phyloP scores from a whole-genome alignment of 1,284 basidiomycete species.

The Lentinula novae-zelandiae region DNA sequence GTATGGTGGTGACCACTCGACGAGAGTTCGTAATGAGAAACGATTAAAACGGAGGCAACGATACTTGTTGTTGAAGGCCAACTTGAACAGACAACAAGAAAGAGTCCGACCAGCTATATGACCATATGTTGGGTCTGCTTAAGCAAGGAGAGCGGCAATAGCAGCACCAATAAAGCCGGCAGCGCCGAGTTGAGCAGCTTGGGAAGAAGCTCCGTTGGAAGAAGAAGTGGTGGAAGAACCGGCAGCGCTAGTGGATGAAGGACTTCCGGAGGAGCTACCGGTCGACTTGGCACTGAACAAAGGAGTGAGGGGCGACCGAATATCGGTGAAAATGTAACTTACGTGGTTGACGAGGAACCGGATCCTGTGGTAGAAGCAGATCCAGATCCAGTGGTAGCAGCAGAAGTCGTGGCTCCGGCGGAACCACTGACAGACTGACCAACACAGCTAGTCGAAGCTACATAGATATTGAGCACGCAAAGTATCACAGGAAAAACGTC shows the following conservation, averaged over 20 bases:
- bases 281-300: conserved; percentile 13
- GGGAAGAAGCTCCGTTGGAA: conserved; percentile 27
- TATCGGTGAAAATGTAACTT: background rate
- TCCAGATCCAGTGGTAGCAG: conserved; percentile 17
- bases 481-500: conserved; percentile 4
- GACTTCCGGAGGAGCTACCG: conserved; percentile 1
- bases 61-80: background rate
- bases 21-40: background rate
- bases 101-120: background rate
- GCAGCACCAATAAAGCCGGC: conserved; percentile 46
- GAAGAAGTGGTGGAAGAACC: conserved; percentile 17
- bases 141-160: conserved; percentile 42
- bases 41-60: conserved; percentile 2
- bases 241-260: conserved; percentile 10
- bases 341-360: conserved; percentile 2
- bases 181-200: conserved; percentile 32
- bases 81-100: background rate
- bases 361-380: conserved; percentile 16
- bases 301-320: background rate
- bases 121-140: conserved; percentile 15
- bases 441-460: conserved; percentile 33
- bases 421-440: conserved; percentile 18
- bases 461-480: conserved; percentile 9
- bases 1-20: background rate
- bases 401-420: conserved; percentile 14